Evolutionary conservation across 176 grass and related monocot species (phyloP).

Genomic region (Aegilops bicornis): DNA sequence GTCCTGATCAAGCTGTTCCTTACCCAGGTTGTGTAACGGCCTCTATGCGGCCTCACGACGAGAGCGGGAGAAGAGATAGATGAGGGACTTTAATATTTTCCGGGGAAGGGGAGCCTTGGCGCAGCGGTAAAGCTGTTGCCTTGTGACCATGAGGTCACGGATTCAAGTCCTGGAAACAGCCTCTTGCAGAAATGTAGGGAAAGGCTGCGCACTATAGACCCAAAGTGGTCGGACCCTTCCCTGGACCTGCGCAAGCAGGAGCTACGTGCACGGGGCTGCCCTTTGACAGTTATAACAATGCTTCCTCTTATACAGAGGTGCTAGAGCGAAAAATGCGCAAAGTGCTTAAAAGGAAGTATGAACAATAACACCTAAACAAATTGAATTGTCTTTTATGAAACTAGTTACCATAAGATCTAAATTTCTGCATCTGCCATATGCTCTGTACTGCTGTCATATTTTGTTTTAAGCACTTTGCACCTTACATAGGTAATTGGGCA

Average conservation of each 20-base stretch:
- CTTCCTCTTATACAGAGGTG: neutral
- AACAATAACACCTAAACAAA: neutral
- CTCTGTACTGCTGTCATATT: neutral
- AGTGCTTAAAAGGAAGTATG: neutral
- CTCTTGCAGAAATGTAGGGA: no score
- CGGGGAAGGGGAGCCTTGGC: no score
- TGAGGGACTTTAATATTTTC: neutral
- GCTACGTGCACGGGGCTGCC: neutral
- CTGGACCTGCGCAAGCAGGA: no score
- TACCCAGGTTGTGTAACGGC: neutral
- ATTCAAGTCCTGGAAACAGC: no score
- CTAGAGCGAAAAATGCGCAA: neutral
- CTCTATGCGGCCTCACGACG: neutral
- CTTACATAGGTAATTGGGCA: no score
- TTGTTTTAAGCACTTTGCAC: no score
- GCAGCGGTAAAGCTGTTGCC: no score
- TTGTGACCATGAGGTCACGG: no score
- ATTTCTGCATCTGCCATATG: neutral
- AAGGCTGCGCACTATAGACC: no score
- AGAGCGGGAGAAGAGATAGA: neutral
- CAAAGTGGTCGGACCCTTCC: no score
- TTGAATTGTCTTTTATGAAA: neutral
- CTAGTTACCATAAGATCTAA: neutral
- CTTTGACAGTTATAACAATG: conserved; percentile 1
- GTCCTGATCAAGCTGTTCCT: neutral